phyloP scores from a whole-genome alignment of 2,329 filamentous ascomycete genomes.

The Raffaelea albimanens region DNA sequence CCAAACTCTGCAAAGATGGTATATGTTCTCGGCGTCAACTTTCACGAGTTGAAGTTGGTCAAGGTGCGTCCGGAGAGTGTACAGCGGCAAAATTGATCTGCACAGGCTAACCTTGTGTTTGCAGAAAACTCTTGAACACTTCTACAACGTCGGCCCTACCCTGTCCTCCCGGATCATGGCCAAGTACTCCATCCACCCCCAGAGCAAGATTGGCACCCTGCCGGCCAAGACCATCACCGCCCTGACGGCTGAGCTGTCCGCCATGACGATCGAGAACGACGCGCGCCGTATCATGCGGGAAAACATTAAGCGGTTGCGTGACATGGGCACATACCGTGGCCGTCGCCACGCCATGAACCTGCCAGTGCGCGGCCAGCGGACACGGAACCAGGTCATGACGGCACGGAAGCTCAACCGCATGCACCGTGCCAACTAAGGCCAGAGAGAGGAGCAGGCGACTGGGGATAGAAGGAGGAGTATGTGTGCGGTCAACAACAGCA shows the following conservation, averaged over 20 bases:
- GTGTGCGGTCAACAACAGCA: no score
- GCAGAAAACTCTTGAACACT: constrained; percentile 66
- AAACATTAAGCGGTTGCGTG: constrained; percentile 76
- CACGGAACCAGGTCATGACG: constrained; percentile 61
- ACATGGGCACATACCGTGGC: constrained; percentile 85
- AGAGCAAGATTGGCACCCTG: constrained; percentile 66
- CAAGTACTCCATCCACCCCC: constrained; percentile 79
- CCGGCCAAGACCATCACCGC: constrained; percentile 68
- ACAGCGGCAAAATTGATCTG: no score
- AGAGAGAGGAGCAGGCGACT: constrained; percentile 6
- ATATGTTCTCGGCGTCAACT: constrained; percentile 80
- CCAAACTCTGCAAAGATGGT: constrained; percentile 40
- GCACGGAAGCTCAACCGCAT: constrained; percentile 54
- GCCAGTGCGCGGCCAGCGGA: constrained; percentile 84
- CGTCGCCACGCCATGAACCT: constrained; percentile 86
- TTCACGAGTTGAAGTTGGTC: constrained; percentile 73
- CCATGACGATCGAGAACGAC: constrained; percentile 92
- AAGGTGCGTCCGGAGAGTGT: constrained; percentile 64
- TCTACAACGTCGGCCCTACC: constrained; percentile 74
- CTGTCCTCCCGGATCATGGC: constrained; percentile 70
- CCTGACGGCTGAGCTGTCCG: constrained; percentile 74
- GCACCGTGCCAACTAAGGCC: constrained; percentile 32
- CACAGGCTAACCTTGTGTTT: no score
- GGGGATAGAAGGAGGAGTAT: not conserved
- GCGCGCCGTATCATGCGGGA: constrained; percentile 67